Evolutionary conservation across 2,329 filamentous ascomycete species (phyloP).

Genomic region (Fusarium nelsonii): DNA sequence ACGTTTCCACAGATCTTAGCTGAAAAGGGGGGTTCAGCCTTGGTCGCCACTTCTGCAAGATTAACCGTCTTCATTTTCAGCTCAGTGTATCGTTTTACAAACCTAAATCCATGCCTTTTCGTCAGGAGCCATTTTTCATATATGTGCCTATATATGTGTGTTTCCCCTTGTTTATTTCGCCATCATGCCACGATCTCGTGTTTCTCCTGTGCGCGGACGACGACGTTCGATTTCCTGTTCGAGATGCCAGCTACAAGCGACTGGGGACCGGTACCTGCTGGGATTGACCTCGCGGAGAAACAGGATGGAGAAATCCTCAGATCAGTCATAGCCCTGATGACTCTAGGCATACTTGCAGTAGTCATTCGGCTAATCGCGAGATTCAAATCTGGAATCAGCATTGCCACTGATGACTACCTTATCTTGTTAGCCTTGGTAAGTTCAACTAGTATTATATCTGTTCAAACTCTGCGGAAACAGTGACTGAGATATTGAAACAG

Average conservation of each 20-base stretch:
- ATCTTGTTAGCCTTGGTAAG: conserved; percentile 3
- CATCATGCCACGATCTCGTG: background rate
- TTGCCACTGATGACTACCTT: conserved; percentile 6
- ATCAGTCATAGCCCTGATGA: conserved; percentile 6
- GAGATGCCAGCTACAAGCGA: conserved; percentile 1
- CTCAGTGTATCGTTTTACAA: background rate
- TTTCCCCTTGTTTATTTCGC: background rate
- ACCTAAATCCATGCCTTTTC: too few species aligned
- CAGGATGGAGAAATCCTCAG: conserved; percentile 4
- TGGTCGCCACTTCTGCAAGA: background rate
- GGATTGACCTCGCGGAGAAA: background rate
- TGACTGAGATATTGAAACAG: background rate
- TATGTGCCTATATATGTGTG: too few species aligned
- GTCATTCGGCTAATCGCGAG: background rate
- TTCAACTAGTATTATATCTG: background rate
- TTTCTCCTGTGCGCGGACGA: too few species aligned
- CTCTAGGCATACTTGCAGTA: conserved; percentile 2
- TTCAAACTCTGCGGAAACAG: background rate
- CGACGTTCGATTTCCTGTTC: background rate
- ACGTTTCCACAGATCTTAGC: background rate
- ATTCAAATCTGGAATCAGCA: background rate
- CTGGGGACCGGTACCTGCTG: conserved; percentile 3
- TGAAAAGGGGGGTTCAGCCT: background rate
- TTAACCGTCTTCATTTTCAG: background rate
- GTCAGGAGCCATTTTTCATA: background rate